Percentiles rank a stretch among this genome's conserved stretches.
Conservation (phyloP, 2,329 filamentous ascomycete genomes). For the Phyllosticta paracitricarpa region DNA sequence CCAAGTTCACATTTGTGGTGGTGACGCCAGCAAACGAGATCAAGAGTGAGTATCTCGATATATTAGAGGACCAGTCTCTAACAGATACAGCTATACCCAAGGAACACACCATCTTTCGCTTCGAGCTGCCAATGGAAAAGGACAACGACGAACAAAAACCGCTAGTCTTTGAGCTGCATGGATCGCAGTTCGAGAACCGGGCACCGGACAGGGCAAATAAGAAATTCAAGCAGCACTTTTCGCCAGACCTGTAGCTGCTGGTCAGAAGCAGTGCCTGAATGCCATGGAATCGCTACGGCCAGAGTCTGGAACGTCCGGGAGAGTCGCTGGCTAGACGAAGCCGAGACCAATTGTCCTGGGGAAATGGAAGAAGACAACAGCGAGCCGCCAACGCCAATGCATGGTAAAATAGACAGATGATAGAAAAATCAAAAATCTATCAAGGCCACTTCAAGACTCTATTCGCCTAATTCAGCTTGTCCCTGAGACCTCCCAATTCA, state of each 20-base stretch:
- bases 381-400: not conserved
- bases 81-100: slow-evolving; percentile 59
- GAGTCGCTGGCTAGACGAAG: too few relatives aligned
- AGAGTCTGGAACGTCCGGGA: not conserved
- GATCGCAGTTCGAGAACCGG: slow-evolving; percentile 75
- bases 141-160: slow-evolving; percentile 18
- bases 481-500: not conserved
- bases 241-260: not conserved
- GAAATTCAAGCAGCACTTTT: slow-evolving; percentile 74
- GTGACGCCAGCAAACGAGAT: slow-evolving; percentile 61
- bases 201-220: slow-evolving; percentile 77
- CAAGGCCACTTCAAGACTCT: not conserved
- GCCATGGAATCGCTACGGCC: not conserved
- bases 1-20: slow-evolving; percentile 76
- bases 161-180: slow-evolving; percentile 76
- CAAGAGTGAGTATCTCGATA: slow-evolving; percentile 44
- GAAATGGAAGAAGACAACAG: not conserved
- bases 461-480: not conserved
- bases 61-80: slow-evolving; percentile 7
- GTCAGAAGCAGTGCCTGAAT: not conserved
- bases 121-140: slow-evolving; percentile 51
- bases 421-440: not conserved
- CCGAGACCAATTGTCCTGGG: too few relatives aligned
- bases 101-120: slow-evolving; percentile 75
- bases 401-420: not conserved